Evolutionary conservation across 75 land plant species (phyloP), one percentile per base, ranked within the genome.

Genomic region (Pinus albicaulis): DNA sequence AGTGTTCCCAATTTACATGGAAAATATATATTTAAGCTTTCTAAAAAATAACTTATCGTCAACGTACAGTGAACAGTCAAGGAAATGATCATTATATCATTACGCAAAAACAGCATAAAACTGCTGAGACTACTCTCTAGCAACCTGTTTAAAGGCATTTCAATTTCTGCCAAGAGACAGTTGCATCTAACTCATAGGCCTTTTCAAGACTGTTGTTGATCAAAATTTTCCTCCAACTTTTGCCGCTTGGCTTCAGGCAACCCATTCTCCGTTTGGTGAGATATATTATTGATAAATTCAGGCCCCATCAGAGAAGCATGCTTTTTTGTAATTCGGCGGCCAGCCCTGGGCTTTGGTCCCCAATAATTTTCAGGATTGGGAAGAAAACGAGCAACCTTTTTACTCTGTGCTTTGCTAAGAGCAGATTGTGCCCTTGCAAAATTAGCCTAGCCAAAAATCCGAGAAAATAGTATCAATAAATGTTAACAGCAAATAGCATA

Each of bases 301-400:
- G 83, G 41, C 53, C 92, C 90, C 58, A 86, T 31, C 10, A 90
- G 82, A 19, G 90, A 90, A 17, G 76, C 55, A 78, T 98, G 99
- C 71, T 98, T 98, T 86, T 79, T 87, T 11, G 89, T 95, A 26
- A 98, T 85, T 58, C 79, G 87, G 19, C 99, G 89, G 52, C 98
- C 99, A 20, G 99, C 99, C 74, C 98, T 81, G 14, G 89, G 91
- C 85, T 98, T 98, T 3, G 99, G 99, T 7, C 99, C 98, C 99
- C 99, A 98, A 76, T 85, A 89, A 72, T 84, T 90, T 72, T 98
- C 99, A 23, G 99, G 98, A 79, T 98, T 98, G 3, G 99, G 98
- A 69, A 95, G 90, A 78, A 95, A 98, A 22, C 99, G 88, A 1
- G 93, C 88, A 11, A 95, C 91, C 48, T 93, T 94, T 82, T 93